Evolutionary conservation across 352 stramenopile species (phyloP), one percentile per base, ranked within the genome.

Genomic region (Phytophthora rubi): DNA sequence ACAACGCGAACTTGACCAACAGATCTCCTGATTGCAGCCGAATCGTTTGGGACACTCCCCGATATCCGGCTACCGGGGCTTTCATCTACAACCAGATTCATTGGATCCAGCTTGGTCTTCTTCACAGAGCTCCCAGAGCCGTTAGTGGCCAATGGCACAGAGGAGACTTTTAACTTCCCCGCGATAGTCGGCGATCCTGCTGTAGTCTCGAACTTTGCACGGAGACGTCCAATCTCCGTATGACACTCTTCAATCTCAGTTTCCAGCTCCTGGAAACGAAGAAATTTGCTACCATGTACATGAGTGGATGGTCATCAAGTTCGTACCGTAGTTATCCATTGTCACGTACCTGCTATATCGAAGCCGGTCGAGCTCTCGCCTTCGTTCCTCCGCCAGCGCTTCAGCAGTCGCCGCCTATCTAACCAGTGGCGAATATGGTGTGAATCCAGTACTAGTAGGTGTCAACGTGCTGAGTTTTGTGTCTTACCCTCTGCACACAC

Each of bases 251-350:
- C 81, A 23, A 90, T 74, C 45, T 92, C 81, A 33, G 82, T 51
- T 37, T 91, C 81, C 5, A 90, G 61, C 51, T 92, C 85, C 59
- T 90, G 85, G 39, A 82, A 85, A 2, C 81, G 82, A 61, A 92
- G 76, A 59, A 91, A 92, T 60, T 92, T 92, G 54, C 82, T 88
- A 63, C 26, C 35, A 58, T 45, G 13, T 23, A 8, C 9, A 45
- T 74, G 39, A 62, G 33, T 53, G 26, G 47, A 23, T 30, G 9
- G 10, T 3, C 6, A 53, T 28, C 45, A 53, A 42, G 4, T 16
- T 42, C 13, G 26, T 8, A 10, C 44, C 37, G 2, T 45, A 6
- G 37, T 1, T 45, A 16, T 7, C 5, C 5, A 49, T 21, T 33
- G 39, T 1, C 6, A 18, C 39, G 16, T 67, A 92, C 84, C 76